Base-by-base conservation (phyloP, 2,329 filamentous ascomycete species). In the Cytospora schulzeri region DNA sequence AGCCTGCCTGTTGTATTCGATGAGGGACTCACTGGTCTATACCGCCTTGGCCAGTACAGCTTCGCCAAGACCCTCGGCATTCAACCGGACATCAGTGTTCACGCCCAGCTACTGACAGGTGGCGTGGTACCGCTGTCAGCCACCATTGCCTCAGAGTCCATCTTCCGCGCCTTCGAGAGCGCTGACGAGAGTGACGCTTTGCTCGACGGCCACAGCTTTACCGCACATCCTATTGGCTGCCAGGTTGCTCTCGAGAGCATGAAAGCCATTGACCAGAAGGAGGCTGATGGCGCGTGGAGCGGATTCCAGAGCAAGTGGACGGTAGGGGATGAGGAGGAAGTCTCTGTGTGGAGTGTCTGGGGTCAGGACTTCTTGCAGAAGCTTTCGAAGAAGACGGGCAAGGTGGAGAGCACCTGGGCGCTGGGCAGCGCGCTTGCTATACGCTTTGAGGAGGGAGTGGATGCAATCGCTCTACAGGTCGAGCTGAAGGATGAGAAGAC, bases 171-270 rank as follows among this genome's bases (percentile, higher is more conserved):
- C 0, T 96, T 96, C 72, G 78, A 85, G 15, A 88, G 88, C 60
- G 80, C 85, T 1, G 87, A 92, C 57, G 96, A 95, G 77, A 87
- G 85, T 0, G 91, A 94, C 69, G 92, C 92, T 0, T 76, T 96
- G 6, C 79, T 96, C 4, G 92, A 96, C 70, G 92, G 92, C 0
- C 92, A 96, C 73, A 94, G 91, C 74, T 96, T 96, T 76, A 96
- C 92, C 0, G 92, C 92, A 0, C 91, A 96, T 74, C 84, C 92
- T 0, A 84, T 95, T 1, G 92, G 92, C 0, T 96, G 91, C 70
- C 85, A 89, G 53, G 91, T 96, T 0, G 92, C 90, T 0, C 80
- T 89, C n/a, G 85, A 86, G 58, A 88, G 87, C 1, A 73, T 96
- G 11, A 73, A 76, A 11, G 80, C 81, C 48, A 85, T 94, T 81